Evolutionary conservation across 169 alveolate genomes (phyloP).

Genomic region (Eimeria falciformis): DNA sequence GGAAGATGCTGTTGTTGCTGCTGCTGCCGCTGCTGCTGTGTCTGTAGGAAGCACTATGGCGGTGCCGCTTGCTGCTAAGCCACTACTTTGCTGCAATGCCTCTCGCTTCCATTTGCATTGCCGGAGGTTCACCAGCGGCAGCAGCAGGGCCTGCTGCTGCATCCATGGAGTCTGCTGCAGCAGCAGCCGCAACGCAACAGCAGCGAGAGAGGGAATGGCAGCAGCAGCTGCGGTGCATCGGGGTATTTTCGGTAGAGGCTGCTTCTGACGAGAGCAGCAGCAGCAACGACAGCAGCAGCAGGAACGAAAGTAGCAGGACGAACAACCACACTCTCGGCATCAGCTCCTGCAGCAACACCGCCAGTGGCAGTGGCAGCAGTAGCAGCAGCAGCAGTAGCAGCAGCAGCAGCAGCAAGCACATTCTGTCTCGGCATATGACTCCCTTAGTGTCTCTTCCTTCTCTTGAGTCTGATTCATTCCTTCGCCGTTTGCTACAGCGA

Average conservation of each 20-base stretch:
- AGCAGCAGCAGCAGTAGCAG: constrained; percentile 32
- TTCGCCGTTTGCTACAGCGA: constrained; percentile 57
- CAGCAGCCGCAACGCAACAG: background rate
- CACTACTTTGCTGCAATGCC: constrained; percentile 1
- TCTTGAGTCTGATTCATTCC: constrained; percentile 41
- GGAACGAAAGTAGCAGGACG: background rate
- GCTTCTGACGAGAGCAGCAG: background rate
- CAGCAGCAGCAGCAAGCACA: constrained; percentile 64
- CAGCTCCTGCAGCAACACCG: constrained; percentile 1
- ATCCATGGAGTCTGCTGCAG: constrained; percentile 3
- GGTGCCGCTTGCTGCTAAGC: constrained; percentile 43
- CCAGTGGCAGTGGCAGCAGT: background rate
- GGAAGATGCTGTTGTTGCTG: too few species aligned
- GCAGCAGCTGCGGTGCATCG: constrained; percentile 52
- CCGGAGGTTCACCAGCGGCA: constrained; percentile 25
- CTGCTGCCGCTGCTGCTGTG: constrained; percentile 16
- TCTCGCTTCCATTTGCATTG: constrained; percentile 22
- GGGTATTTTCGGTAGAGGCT: constrained; percentile 6
- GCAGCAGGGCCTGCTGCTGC: constrained; percentile 51
- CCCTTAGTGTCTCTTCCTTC: constrained; percentile 54
- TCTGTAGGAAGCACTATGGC: constrained; percentile 30
- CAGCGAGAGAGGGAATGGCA: constrained; percentile 8
- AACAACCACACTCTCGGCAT: background rate
- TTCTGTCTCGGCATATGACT: constrained; percentile 24
- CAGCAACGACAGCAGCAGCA: constrained; percentile 37